A percentile compares a stretch with the other conserved stretches of the same genome.
Conservation (phyloP, 495 filamentous ascomycete genomes). For the Penicillium atrosanguineum region DNA sequence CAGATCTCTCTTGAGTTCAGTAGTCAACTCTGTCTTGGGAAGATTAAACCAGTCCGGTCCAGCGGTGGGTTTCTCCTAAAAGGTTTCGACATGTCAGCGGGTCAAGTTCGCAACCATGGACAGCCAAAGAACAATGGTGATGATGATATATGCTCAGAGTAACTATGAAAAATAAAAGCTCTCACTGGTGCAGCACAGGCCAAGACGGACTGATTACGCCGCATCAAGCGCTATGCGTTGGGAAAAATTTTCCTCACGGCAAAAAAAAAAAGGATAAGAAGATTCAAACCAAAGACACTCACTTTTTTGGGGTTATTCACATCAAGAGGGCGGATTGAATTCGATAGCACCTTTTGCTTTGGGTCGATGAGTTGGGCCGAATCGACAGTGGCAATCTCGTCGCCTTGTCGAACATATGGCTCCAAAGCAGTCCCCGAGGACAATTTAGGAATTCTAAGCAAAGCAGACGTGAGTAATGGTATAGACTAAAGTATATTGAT, state of each 20-base stretch:
- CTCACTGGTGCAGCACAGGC: slow-evolving; percentile 71
- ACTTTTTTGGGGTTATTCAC: slow-evolving; percentile 44
- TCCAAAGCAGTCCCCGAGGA: slow-evolving; percentile 32
- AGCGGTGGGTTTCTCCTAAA: slow-evolving; percentile 57
- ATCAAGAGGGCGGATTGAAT: slow-evolving; percentile 41
- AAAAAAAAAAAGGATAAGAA: slow-evolving; percentile 15
- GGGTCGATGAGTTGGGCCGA: slow-evolving; percentile 40
- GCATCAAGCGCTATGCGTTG: slow-evolving; percentile 60
- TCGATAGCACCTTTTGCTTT: slow-evolving; percentile 41
- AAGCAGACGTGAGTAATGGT: not conserved
- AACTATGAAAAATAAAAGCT: slow-evolving; percentile 89
- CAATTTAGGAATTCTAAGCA: slow-evolving; percentile 41
- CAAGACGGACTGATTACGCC: slow-evolving; percentile 70
- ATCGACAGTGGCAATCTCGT: slow-evolving; percentile 48
- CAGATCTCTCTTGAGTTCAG: slow-evolving; percentile 81
- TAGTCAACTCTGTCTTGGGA: slow-evolving; percentile 76
- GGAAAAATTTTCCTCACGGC: slow-evolving; percentile 71
- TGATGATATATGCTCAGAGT: slow-evolving; percentile 72
- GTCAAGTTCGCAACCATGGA: slow-evolving; percentile 6
- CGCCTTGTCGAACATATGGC: slow-evolving; percentile 48
- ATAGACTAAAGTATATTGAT: not conserved
- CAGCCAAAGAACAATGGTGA: slow-evolving; percentile 2
- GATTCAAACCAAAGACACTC: slow-evolving; percentile 21
- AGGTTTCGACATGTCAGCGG: slow-evolving; percentile 25
- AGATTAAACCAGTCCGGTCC: slow-evolving; percentile 78